A percentile compares a stretch with the other conserved stretches of the same genome.
Evolutionary conservation across 306 rosid species (phyloP).

Genomic region (Leucaena leucocephala): DNA sequence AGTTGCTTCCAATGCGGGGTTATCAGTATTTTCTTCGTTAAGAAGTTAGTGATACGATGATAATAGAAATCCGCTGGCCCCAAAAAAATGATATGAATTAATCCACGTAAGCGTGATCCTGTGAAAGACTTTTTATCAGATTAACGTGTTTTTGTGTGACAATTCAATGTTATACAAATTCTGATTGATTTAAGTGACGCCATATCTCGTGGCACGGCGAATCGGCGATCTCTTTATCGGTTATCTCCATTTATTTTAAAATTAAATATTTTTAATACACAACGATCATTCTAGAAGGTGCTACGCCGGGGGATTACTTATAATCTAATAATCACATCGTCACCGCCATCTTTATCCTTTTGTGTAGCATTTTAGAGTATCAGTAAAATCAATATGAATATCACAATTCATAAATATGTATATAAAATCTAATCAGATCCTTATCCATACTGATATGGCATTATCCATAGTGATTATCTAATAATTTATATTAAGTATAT

Average conservation of each 20-base stretch:
- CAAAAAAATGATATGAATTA: too few species aligned
- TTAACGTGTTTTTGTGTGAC: neutral
- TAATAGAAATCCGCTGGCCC: neutral
- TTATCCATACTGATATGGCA: neutral
- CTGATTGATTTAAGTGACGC: constrained; percentile 9
- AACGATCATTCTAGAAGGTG: too few species aligned
- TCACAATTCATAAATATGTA: neutral
- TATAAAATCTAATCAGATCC: neutral
- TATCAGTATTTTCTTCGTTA: neutral
- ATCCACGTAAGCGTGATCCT: neutral
- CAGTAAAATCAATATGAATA: neutral
- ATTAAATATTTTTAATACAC: too few species aligned
- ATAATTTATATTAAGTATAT: too few species aligned
- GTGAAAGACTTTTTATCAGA: neutral
- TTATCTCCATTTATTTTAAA: too few species aligned
- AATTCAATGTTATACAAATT: neutral
- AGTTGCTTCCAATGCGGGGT: neutral
- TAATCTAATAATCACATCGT: too few species aligned
- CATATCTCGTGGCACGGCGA: neutral
- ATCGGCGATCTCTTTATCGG: too few species aligned
- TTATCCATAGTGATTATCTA: too few species aligned
- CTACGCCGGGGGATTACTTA: too few species aligned
- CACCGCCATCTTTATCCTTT: too few species aligned
- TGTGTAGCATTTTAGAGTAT: too few species aligned
- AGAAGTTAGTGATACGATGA: neutral